These are phyloP conservation scores for Bruguiera parviflora DNA, from an alignment of 345 rosid genomes.

Conservation along the genomic window DNA sequence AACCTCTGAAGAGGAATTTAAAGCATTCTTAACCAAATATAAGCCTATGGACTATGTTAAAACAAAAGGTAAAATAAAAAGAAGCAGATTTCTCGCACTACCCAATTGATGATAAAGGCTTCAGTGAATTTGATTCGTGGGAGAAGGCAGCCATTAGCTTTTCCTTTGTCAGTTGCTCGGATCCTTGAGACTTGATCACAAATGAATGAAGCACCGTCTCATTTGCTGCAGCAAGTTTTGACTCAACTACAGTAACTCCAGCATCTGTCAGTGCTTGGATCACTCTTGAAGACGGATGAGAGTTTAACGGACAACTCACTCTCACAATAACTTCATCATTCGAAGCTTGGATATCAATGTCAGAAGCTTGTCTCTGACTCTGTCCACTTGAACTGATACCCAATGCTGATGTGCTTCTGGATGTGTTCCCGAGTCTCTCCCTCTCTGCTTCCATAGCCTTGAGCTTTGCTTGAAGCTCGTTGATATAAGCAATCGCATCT, in stretches of 20 bases:
- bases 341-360: conserved; percentile 58
- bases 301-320: conserved; percentile 67
- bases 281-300: conserved; percentile 77
- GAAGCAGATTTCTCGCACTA: conserved; percentile 27
- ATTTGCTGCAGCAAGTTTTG: conserved; percentile 58
- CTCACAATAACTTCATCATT: conserved; percentile 63
- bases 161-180: conserved; percentile 80
- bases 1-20: conserved; percentile 38
- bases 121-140: conserved; percentile 40
- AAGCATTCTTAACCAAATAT: conserved; percentile 36
- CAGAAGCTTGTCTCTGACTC: conserved; percentile 28
- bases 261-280: conserved; percentile 74
- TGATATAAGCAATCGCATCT: conserved; percentile 90
- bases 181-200: conserved; percentile 65
- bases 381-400: conserved; percentile 30
- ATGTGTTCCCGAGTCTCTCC: conserved; percentile 44
- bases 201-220: conserved; percentile 67
- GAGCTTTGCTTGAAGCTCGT: conserved; percentile 86
- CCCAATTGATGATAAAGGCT: conserved; percentile 55
- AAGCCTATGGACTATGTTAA: conserved; percentile 33
- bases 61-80: not conserved
- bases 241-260: conserved; percentile 53
- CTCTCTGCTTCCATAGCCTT: conserved; percentile 72
- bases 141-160: conserved; percentile 67
- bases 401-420: conserved; percentile 35